Evolutionary conservation across 768 basidiomycete species (phyloP).

Genomic region (Imleria badia): DNA sequence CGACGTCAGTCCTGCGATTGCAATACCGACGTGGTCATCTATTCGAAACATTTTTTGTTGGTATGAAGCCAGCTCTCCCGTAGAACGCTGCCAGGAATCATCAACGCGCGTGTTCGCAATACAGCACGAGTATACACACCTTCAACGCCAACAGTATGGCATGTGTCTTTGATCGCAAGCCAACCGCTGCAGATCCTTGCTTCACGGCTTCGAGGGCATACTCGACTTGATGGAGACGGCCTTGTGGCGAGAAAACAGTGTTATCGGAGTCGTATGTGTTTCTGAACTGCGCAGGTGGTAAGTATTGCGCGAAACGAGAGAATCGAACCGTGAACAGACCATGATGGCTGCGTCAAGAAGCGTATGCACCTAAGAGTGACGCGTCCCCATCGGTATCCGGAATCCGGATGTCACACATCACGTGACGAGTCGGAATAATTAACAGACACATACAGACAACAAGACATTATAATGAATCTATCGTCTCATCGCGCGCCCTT

Average conservation of each 20-base stretch:
- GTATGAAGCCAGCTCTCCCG: conserved; percentile 97
- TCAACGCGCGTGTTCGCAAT: conserved; percentile 1
- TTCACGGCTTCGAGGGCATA: conserved; percentile 99
- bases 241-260: conserved; percentile 96
- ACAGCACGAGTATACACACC: conserved; percentile 42
- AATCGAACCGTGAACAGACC: conserved; percentile 23
- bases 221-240: conserved; percentile 95
- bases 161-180: conserved; percentile 93
- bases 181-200: conserved; percentile 99
- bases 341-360: conserved; percentile 22
- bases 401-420: conserved; percentile 20
- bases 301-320: not conserved
- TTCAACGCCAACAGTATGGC: conserved; percentile 90
- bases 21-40: conserved; percentile 99
- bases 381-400: conserved; percentile 29
- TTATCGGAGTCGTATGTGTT: conserved; percentile 99
- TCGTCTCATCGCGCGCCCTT: conserved; percentile 54
- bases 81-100: conserved; percentile 71
- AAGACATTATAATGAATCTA: conserved; percentile 7
- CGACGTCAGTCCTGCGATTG: conserved; percentile 97
- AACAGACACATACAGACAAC: conserved; percentile 1
- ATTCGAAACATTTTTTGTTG: conserved; percentile 99
- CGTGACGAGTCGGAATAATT: conserved; percentile 20
- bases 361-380: conserved; percentile 29
- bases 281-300: conserved; percentile 59